Conservation (phyloP, 1,284 basidiomycete genomes). For the Ganoderma leucocontextum region DNA sequence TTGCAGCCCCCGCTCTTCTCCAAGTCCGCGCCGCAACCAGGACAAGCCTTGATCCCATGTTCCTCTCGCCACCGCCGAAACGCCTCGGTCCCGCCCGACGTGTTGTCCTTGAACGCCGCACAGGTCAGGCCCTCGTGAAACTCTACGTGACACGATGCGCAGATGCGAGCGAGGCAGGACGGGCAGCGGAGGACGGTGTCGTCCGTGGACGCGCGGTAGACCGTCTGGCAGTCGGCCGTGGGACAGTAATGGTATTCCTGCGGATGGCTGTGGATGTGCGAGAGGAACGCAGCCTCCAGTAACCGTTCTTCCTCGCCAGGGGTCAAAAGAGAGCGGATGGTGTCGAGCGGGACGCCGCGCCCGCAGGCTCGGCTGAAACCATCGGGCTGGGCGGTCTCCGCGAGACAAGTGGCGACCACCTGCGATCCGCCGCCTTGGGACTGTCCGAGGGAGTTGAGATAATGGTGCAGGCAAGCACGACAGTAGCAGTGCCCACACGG, state of each 20-base stretch:
- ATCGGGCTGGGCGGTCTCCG: slow-evolving; percentile 19
- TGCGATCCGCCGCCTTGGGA: slow-evolving; percentile 35
- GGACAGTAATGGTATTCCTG: slow-evolving; percentile 58
- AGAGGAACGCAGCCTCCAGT: slow-evolving; percentile 48
- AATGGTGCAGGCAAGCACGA: slow-evolving; percentile 53
- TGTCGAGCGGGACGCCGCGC: slow-evolving; percentile 46
- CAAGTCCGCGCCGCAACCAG: slow-evolving; percentile 43
- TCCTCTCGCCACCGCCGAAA: slow-evolving; percentile 41
- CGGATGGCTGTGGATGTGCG: slow-evolving; percentile 49
- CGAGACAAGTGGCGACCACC: slow-evolving; percentile 47
- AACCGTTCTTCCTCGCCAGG: slow-evolving; percentile 48
- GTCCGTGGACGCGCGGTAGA: slow-evolving; percentile 37
- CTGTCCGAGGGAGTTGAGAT: slow-evolving; percentile 44
- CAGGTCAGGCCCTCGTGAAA: slow-evolving; percentile 44
- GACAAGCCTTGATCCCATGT: slow-evolving; percentile 46
- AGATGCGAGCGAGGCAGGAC: slow-evolving; percentile 38
- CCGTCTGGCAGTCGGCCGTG: slow-evolving; percentile 40
- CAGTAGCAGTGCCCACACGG: slow-evolving; percentile 61
- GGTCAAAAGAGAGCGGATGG: slow-evolving; percentile 50
- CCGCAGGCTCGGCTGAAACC: slow-evolving; percentile 36
- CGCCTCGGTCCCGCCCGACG: slow-evolving; percentile 34
- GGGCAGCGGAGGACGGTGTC: slow-evolving; percentile 41
- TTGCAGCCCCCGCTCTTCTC: slow-evolving; percentile 43
- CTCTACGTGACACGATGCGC: slow-evolving; percentile 42
- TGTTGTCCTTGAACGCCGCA: slow-evolving; percentile 35